A percentile compares a stretch with the other conserved stretches of the same genome.
Conservation (phyloP, 306 rosid genomes). For the Glycine tomentella region DNA sequence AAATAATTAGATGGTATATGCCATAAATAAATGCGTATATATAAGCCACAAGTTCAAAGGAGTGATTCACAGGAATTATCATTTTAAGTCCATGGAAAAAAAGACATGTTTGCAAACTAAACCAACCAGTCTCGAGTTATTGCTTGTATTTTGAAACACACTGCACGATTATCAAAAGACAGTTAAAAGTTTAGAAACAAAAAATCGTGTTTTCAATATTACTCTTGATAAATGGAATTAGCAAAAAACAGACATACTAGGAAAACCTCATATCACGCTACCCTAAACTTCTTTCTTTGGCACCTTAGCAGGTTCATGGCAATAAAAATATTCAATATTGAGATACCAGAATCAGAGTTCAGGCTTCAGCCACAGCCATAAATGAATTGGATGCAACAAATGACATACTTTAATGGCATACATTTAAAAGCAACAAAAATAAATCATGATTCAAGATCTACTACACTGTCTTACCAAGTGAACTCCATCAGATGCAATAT, state of each 20-base stretch:
- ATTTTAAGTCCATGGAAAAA: constrained; percentile 7
- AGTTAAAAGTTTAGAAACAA: not conserved
- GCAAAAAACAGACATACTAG: too few relatives aligned
- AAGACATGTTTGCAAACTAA: not conserved
- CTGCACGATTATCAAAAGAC: not conserved
- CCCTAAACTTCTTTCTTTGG: constrained; percentile 8
- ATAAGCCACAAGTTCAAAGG: too few relatives aligned
- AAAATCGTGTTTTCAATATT: too few relatives aligned
- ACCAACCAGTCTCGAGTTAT: not conserved
- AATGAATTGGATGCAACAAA: constrained; percentile 24
- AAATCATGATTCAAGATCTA: constrained; percentile 21
- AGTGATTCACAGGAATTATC: too few relatives aligned
- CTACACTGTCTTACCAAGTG: constrained; percentile 72
- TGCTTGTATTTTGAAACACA: not conserved
- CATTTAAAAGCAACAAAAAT: constrained; percentile 22
- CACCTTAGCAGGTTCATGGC: constrained; percentile 9
- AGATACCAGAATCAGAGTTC: constrained; percentile 1
- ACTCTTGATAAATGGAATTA: too few relatives aligned
- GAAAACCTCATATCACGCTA: not conserved
- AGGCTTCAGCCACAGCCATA: constrained; percentile 18
- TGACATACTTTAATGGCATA: constrained; percentile 17
- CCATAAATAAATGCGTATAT: too few relatives aligned
- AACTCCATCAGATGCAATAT: constrained; percentile 87
- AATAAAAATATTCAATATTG: not conserved
- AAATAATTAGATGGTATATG: constrained; percentile 17